Base-by-base conservation (phyloP, 2,329 filamentous ascomycete genomes). In the Chrysosporium queenslandicum region DNA sequence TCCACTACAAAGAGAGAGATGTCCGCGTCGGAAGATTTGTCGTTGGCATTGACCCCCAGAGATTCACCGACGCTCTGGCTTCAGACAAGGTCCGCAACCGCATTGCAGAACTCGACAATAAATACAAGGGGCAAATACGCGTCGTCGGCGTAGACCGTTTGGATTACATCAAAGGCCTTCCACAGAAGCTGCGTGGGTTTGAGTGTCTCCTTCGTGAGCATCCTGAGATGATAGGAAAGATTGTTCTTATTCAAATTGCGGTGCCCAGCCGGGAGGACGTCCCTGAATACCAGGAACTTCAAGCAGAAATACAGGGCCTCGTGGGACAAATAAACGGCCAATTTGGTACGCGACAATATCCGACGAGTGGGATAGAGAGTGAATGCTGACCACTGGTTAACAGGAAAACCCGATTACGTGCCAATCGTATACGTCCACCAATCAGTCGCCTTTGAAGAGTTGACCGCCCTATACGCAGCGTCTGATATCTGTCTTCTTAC, bases 371-470 rank as follows among this genome's bases (percentile, higher is more conserved):
- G 27, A 23, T 11, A 23, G 2, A 27, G 23, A 18, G 3, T n/a
- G n/a, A 36, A n/a, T 14, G 29, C 23, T 30, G n/a, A 21, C 27
- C 36, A 2, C 29, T 14, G 5, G n/a, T 14, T 14, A 14, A 49
- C 36, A 77, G 75, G 89, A 65, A 94, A 87, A 36, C 84, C 95
- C 60, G 90, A 95, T 66, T 95, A 94, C 69, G 94, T 91, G 78
- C 91, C 91, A 0, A 92, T 97, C 61, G 86, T 96, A 68, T 96
- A 95, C 72, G 83, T 97, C 62, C 89, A 97, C 71, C 89, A 94
- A 69, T 92, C 86, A 2, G 85, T 96, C 59, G 79, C 80, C n/a
- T 95, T 96, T 62, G 87, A 94, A 55, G 90, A 96, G 70, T 79
- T 97, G 32, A 88, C 89, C n/a, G 88, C 89, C 0, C 77, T 97